Evolutionary conservation across 2,329 filamentous ascomycete genomes (phyloP), one percentile per base, ranked within the genome.

Genomic region (Thelonectria discophora): DNA sequence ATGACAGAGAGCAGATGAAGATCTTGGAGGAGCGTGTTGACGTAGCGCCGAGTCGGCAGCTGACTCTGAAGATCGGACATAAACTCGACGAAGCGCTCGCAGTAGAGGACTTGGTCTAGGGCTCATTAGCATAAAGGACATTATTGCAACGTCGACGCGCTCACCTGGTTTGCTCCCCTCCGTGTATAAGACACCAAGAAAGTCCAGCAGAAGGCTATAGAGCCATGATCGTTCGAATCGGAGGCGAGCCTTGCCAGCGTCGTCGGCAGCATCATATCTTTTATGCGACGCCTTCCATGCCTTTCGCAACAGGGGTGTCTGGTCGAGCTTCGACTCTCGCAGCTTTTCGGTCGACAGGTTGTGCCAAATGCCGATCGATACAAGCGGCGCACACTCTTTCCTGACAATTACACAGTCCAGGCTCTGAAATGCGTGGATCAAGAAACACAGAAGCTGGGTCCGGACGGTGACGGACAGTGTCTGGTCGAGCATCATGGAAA

Each of bases 291-390:
- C 93, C 71, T 93, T 89, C 95, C 95, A 99, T 51, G 93, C 90
- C 76, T 97, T 98, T 74, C 87, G 89, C 70, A 97, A 78, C 66
- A 92, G 89, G n/a, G 87, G 79, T 48, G 86, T 86, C 68, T 91
- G 88, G 45, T 92, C 88, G 30, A 99, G 83, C 57, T 88, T 86
- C 34, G 81, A 81, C 56, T 97, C 92, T 67, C 93, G 87, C 65
- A 88, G 86, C 60, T 85, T 84, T 34, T 96, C 93, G 58, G 86
- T 91, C 30, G 92, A 91, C 39, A 99, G 80, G 73, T 97, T 96
- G 72, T 98, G 92, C 95, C 95, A 99, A 70, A 95, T 93, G 1
- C 92, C 90, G 70, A 99, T 97, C 12, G 93, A 95, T 18, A 99
- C 94, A 53, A 99, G 81, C 2, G 96, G 93, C 7, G 94, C 95